Conservation (phyloP, 139 green algal species). For the Yamagishiella unicocca region DNA sequence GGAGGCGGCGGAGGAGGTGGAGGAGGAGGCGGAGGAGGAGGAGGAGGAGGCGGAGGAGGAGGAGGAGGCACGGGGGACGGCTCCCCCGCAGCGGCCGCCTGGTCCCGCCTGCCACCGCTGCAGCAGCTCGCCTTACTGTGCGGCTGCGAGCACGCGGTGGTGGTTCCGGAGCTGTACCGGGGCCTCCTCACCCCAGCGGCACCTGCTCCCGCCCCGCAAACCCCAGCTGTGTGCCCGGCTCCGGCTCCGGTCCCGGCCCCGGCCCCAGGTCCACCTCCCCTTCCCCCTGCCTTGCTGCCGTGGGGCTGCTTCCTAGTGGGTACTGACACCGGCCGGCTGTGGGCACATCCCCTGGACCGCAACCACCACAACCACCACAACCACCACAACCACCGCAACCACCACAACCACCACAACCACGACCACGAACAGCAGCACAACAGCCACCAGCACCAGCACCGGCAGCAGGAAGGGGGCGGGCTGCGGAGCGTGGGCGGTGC, state of each 20-base stretch:
- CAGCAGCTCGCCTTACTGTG: conserved; percentile 13
- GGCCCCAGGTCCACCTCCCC: no score
- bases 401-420: background rate
- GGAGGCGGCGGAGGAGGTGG: background rate
- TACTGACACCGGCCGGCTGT: background rate
- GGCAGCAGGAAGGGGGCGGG: background rate
- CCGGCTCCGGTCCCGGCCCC: background rate
- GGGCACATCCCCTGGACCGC: background rate
- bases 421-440: no score
- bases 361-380: background rate
- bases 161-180: background rate
- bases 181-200: background rate
- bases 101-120: conserved; percentile 32
- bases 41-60: background rate
- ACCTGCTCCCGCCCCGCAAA: background rate
- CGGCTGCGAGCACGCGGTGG: background rate
- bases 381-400: no score
- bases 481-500: background rate
- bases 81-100: background rate
- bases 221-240: background rate
- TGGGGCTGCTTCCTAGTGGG: conserved; percentile 45
- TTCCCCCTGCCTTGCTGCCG: background rate
- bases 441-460: background rate
- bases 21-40: background rate
- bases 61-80: background rate